Evolutionary conservation across 2,329 filamentous ascomycete species (phyloP).

Genomic region (Fonsecaea nubica): DNA sequence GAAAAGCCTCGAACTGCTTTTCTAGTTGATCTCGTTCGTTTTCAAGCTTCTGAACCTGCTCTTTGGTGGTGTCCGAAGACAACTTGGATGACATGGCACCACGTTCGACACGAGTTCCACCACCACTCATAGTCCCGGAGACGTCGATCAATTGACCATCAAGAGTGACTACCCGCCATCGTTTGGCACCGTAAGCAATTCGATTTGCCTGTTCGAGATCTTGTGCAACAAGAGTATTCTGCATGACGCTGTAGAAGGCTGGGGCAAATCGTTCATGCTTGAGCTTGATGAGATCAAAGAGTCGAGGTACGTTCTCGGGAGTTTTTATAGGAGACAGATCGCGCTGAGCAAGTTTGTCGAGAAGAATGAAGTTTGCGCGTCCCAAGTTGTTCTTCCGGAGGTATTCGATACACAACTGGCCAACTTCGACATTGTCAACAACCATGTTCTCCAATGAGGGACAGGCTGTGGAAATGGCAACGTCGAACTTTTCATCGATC

Average conservation of each 20-base stretch:
- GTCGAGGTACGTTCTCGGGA: conserved; percentile 85
- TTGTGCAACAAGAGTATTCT: conserved; percentile 91
- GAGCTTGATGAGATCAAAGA: conserved; percentile 90
- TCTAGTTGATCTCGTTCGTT: conserved; percentile 84
- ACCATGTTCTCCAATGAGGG: conserved; percentile 93
- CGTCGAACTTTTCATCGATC: conserved; percentile 92
- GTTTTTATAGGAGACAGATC: conserved; percentile 83
- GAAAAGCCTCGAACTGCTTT: conserved; percentile 80
- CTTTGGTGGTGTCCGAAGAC: conserved; percentile 82
- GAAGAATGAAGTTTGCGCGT: conserved; percentile 93
- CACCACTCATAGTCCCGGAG: conserved; percentile 98
- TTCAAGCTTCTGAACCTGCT: conserved; percentile 87
- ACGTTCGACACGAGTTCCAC: conserved; percentile 85
- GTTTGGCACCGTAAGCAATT: conserved; percentile 89
- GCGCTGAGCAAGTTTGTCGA: conserved; percentile 81
- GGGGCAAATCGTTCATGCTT: conserved; percentile 86
- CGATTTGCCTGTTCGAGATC: conserved; percentile 96
- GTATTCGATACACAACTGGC: conserved; percentile 97
- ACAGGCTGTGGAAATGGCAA: conserved; percentile 98
- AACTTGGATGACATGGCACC: conserved; percentile 98
- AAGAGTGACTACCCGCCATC: conserved; percentile 96
- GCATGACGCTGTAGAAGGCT: conserved; percentile 93
- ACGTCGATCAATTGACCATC: conserved; percentile 96
- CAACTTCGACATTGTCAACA: conserved; percentile 92
- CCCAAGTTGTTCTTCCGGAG: conserved; percentile 96